Evolutionary conservation across 2,329 filamentous ascomycete species (phyloP), one percentile per base, ranked within the genome.

Genomic region (Aspergillaceae sp.): DNA sequence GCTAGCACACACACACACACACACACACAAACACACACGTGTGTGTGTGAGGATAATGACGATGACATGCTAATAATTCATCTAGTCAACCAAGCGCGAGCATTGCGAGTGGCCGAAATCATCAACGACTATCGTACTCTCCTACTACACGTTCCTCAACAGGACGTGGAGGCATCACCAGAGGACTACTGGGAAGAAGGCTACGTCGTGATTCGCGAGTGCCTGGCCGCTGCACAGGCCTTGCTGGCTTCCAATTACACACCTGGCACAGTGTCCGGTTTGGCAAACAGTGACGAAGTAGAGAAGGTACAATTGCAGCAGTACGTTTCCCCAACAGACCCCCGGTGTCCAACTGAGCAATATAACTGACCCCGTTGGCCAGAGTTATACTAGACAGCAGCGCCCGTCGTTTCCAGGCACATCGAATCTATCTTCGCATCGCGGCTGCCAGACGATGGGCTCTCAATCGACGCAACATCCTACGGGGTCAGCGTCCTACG

Each of bases 81-180:
- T 11, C n/a, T 38, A 83, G 80, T 81, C 55, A 83, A 83, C 59
- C 74, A 82, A 60, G 78, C 77, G 48, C 77, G 80, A 58, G 79
- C 80, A 42, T 70, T 83, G 61, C 75, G 80, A 54, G 67, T 83
- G 53, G 71, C 78, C 41, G 80, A 83, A 63, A 74, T 83, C 59
- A 79, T 83, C 68, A 75, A 74, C 51, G 80, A 83, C 65, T 83
- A 79, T 59, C 77, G 79, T 44, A 79, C 77, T 46, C 65, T 82
- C 3, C 76, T 82, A 52, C 63, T 75, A 51, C 78, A 80, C 58
- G 77, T 83, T 47, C 70, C 73, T 29, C 71, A 78, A 49, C 71
- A 79, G 48, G 72, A 74, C 48, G 68, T 72, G 29, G 69, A 70
- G 19, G 70, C 74, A 29, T 69, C 74, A 4, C 66, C 74, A 36